A percentile compares a stretch with the other conserved stretches of the same genome.
Conservation (phyloP, 1,284 basidiomycete genomes). For the Lignosus rhinocerotis region DNA sequence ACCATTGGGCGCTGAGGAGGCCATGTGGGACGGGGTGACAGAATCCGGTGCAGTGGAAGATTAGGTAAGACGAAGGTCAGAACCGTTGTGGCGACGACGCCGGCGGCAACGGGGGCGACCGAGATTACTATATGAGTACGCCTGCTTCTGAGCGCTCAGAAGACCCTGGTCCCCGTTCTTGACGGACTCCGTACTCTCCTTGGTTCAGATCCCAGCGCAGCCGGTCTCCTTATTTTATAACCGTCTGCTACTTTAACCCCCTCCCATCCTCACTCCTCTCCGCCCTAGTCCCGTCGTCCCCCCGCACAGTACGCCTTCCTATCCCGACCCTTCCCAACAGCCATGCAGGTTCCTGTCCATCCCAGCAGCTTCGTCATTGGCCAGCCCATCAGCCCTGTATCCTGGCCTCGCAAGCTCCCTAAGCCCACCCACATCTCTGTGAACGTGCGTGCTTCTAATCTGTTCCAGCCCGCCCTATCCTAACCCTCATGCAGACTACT, state of each 20-base stretch:
- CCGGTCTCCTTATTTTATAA: constrained; percentile 13
- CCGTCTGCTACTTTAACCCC: constrained; percentile 17
- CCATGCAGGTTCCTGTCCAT: constrained; percentile 22
- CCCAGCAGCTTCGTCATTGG: constrained; percentile 27
- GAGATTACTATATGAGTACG: constrained; percentile 20
- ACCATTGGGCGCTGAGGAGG: neutral
- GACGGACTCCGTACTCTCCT: constrained; percentile 20
- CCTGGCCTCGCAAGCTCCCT: constrained; percentile 24
- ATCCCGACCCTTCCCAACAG: constrained; percentile 1
- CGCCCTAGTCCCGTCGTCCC: neutral
- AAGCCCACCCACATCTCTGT: constrained; percentile 19
- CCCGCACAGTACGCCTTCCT: neutral
- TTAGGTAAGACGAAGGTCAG: constrained; percentile 18
- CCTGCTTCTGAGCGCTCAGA: constrained; percentile 10
- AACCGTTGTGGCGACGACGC: constrained; percentile 25
- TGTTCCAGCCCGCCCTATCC: neutral
- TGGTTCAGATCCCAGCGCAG: constrained; percentile 13
- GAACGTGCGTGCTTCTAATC: constrained; percentile 13
- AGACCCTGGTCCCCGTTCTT: constrained; percentile 15
- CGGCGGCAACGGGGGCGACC: constrained; percentile 14
- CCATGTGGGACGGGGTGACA: constrained; percentile 9
- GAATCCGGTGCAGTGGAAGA: constrained; percentile 23
- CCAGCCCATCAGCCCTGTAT: constrained; percentile 20
- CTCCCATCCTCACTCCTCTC: constrained; percentile 1
- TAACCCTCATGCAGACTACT: constrained; percentile 10